Evolutionary conservation across 2,329 filamentous ascomycete species (phyloP).

Genomic region (Fusarium gaditjirri): DNA sequence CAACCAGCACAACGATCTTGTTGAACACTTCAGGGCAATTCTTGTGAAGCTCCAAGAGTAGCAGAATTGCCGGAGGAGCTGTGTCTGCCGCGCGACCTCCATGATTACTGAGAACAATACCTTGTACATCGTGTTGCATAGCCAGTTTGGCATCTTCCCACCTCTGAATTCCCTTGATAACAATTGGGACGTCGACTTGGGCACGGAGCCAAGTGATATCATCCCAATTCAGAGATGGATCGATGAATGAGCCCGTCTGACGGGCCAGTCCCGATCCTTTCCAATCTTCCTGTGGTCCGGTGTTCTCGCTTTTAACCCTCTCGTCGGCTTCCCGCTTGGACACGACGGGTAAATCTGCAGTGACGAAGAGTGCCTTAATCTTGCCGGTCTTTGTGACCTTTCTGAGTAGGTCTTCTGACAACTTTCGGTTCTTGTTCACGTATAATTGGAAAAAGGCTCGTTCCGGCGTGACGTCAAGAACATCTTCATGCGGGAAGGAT

Average conservation of each 20-base stretch:
- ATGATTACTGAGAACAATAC: constrained; percentile 77
- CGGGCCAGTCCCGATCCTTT: constrained; percentile 66
- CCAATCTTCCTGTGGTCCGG: constrained; percentile 58
- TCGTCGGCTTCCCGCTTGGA: constrained; percentile 64
- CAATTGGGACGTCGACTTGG: constrained; percentile 61
- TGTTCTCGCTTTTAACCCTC: constrained; percentile 54
- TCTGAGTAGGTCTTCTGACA: constrained; percentile 61
- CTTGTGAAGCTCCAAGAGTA: background rate
- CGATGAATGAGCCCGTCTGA: constrained; percentile 67
- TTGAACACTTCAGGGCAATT: background rate
- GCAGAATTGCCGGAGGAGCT: background rate
- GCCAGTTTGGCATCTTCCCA: constrained; percentile 70
- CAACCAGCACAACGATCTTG: background rate
- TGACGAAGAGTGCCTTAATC: constrained; percentile 66
- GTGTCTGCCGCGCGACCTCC: constrained; percentile 68
- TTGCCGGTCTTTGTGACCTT: constrained; percentile 56
- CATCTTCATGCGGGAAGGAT: constrained; percentile 66
- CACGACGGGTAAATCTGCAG: constrained; percentile 66
- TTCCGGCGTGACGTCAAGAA: constrained; percentile 48
- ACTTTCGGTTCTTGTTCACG: constrained; percentile 64
- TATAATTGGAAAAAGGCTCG: constrained; percentile 69
- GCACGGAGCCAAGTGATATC: constrained; percentile 72
- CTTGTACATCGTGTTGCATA: constrained; percentile 70
- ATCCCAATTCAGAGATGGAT: constrained; percentile 68
- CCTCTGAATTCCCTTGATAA: constrained; percentile 77